Evolutionary conservation across 768 basidiomycete genomes (phyloP), one percentile per base, ranked within the genome.

Genomic region (Macrolepiota albuminosa): DNA sequence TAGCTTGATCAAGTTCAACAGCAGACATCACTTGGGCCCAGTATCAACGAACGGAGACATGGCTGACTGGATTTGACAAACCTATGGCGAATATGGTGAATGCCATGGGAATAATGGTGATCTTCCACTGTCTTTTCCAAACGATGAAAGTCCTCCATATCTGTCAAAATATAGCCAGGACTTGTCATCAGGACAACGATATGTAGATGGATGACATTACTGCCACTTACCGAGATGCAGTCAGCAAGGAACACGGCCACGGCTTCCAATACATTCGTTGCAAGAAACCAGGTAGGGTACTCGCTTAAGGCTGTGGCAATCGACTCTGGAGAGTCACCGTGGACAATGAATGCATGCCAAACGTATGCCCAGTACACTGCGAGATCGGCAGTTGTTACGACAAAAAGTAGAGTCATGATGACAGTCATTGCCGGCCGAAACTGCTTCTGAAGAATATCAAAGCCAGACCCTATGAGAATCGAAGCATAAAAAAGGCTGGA

Each of bases 281-380:
- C 52, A 39, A 53, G 16, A 37, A 53, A 53, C 52, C 52, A 53
- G 52, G 36, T 53, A 9, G 52, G 52, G 24, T 53, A 10, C 18
- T 29, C 24, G 8, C 2, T 7, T 24, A 53, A 53, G 39, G 52
- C 52, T 37, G 1, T 8, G 14, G 14, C 36, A 9, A 53, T 53
- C 24, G 16, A 53, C 52, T 39, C 37, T 21, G 53, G 40, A 36
- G 48, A 50, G 49, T 58, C 57, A 6, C 49, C 57, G 51, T 43
- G 11, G 7, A 31, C n/a, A 34, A 58, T 51, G 16, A 58, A 58
- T 6, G 57, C 57, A 24, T 33, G 57, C 6, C 31, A 29, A 42
- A 58, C 57, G 39, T 58, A 51, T 33, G 57, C 57, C 57, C 57
- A 58, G 39, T 18, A 58, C 34, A 42, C 24, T 40, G 48, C 39